phyloP scores from a whole-genome alignment of 2,329 filamentous ascomycete genomes.

The Fusarium sp. region DNA sequence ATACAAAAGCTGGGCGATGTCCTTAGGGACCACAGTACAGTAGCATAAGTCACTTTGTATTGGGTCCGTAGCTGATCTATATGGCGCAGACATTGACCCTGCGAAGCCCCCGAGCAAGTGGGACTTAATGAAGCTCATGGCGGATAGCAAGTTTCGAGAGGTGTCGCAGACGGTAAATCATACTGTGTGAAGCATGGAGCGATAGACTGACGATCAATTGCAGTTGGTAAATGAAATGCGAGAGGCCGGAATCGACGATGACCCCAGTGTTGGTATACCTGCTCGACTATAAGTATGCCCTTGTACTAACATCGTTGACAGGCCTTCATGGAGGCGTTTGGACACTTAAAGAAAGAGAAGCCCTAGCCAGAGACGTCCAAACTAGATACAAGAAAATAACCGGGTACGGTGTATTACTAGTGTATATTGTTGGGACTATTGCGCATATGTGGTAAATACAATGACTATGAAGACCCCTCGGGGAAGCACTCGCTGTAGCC shows the following conservation, averaged over 20 bases:
- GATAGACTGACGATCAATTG: background rate
- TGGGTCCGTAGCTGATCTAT: background rate
- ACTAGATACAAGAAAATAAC: too few species aligned
- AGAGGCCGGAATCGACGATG: slow-evolving; percentile 43
- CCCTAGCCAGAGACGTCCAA: too few species aligned
- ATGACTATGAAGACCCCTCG: too few species aligned
- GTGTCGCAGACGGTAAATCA: slow-evolving; percentile 30
- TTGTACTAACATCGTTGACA: slow-evolving; percentile 11
- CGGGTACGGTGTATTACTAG: background rate
- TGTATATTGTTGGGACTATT: background rate
- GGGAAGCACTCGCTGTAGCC: too few species aligned
- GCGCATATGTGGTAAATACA: too few species aligned
- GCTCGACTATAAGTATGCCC: too few species aligned
- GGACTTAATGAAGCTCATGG: slow-evolving; percentile 46
- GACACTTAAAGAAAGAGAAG: slow-evolving; percentile 7
- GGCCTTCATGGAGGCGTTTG: slow-evolving; percentile 41
- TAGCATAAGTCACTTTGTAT: rapidly evolving
- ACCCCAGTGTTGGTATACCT: slow-evolving; percentile 30
- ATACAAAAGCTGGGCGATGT: slow-evolving; percentile 43
- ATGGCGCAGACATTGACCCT: slow-evolving; percentile 35
- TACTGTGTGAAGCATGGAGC: rapidly evolving
- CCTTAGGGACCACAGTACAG: slow-evolving; percentile 36
- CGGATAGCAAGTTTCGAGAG: slow-evolving; percentile 46
- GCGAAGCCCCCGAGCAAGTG: slow-evolving; percentile 42
- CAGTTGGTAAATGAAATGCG: slow-evolving; percentile 43